A percentile compares a stretch with the other conserved stretches of the same genome.
These are phyloP conservation scores for Aspergillus ustus DNA, from an alignment of 2,329 filamentous ascomycete species.

Conservation along the genomic window DNA sequence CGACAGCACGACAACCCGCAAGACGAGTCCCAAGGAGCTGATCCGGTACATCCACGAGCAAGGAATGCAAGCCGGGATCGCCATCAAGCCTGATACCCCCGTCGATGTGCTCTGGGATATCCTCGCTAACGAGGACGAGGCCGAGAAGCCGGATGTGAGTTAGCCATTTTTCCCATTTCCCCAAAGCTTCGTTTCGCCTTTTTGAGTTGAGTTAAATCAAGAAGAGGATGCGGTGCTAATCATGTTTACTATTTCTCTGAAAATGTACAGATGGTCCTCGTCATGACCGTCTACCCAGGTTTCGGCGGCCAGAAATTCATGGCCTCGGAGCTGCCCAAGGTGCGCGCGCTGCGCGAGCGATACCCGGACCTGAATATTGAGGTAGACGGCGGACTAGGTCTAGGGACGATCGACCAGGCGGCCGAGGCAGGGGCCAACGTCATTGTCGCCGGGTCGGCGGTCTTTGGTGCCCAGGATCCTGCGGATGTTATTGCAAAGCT, in stretches of 20 bases:
- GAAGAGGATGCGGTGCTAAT: not conserved
- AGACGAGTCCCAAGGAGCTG: slow-evolving; percentile 81
- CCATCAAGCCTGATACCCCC: slow-evolving; percentile 89
- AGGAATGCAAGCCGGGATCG: slow-evolving; percentile 89
- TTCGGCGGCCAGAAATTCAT: slow-evolving; percentile 99
- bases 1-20: slow-evolving; percentile 64
- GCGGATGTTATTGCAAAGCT: slow-evolving; percentile 83
- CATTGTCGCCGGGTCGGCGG: slow-evolving; percentile 94
- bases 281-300: slow-evolving; percentile 98
- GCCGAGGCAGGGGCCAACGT: slow-evolving; percentile 97
- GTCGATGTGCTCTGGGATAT: slow-evolving; percentile 94
- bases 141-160: slow-evolving; percentile 86
- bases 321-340: slow-evolving; percentile 93
- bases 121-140: slow-evolving; percentile 71
- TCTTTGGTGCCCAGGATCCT: slow-evolving; percentile 91
- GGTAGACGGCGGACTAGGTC: slow-evolving; percentile 89
- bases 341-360: slow-evolving; percentile 76
- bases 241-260: not conserved
- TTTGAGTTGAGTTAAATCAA: not conserved
- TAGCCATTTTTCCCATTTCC: slow-evolving; percentile 22
- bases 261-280: slow-evolving; percentile 80
- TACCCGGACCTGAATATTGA: slow-evolving; percentile 97
- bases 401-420: slow-evolving; percentile 88
- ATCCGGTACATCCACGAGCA: slow-evolving; percentile 88
- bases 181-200: not conserved